Base-by-base conservation (phyloP, 257 asterid species). In the Nicotiana benthamiana region DNA sequence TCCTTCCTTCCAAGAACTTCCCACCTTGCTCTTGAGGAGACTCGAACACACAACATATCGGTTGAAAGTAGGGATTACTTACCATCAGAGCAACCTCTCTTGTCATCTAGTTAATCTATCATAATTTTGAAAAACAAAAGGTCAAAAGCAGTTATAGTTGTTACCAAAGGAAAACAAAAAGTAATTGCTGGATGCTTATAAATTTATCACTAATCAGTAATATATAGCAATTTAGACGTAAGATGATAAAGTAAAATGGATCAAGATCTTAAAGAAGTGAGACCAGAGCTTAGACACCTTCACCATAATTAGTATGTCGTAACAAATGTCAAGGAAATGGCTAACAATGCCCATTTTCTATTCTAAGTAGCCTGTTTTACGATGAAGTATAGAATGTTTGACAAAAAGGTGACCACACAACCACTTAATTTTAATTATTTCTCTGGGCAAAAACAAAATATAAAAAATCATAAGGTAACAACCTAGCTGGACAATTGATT, bases 341-440 rank as follows among this genome's bases (percentile, higher is more conserved):
- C 67, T 68, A 61, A 32, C 83, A 77, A n/a, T 34, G 43, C 2
- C 8, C 17, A 34, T 17, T n/a, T 20, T 22, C 4, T 64, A 74
- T 32, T 62, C 9, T 27, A 34, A 56, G 5, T 28, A 20, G 61
- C 66, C 68, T 79, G 82, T 36, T 82, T 79, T 48, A 30, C 46
- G 78, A 75, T 17, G 65, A 82, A 75, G 84, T 68, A 79, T 82
- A 40, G 82, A 56, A 82, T 80, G 7, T 72, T 54, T 16, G 60
- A 68, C 6, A 40, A 72, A 22, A 11, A 34, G 4, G 12, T 72
- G 22, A 46, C 36, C 60, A 13, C 6, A 72, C 7, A 22, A 22
- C 9, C 22, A 72, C 52, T 72, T 24, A 13, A 22, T 13, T 12
- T 3, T 22, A 22, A 20, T 70, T 43, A 70, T 43, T 70, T 22